Base-by-base conservation (phyloP, 176 grass and related monocot genomes). In the Aegilops sharonensis region DNA sequence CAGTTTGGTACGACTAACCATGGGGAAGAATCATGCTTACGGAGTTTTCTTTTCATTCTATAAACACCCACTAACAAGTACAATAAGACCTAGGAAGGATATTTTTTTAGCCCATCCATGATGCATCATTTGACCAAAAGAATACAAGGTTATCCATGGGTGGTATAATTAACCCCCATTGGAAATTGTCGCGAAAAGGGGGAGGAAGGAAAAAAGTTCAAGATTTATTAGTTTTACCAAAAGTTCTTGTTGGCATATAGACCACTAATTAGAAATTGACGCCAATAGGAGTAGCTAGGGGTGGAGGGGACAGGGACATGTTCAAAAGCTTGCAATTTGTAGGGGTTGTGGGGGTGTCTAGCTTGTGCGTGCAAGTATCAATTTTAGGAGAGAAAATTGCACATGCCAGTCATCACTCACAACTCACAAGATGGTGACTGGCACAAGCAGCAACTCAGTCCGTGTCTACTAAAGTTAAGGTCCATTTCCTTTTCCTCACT, bases 401-500 rank as follows among this genome's bases (percentile, higher is more conserved):
- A 23, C 23, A 75, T 21, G 62, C 27, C 59, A 5, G 8, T 60
- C 60, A 47, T 39, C 18, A 62, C 54, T 62, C 73, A 85, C 0
- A 66, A 63, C 72, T 83, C 45, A 59, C 85, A 81, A 81, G 78
- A 76, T 56, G 32, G 48, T 59, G 60, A 87, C 70, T 23, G 42
- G 70, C 69, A 82, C 79, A 57, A 4, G 35, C 50, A 6, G 20
- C 73, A 60, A 73, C 48, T 68, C 80, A 78, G 64, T 88, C 81
- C 81, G 75, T 84, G 87, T 78, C 74, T 69, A 83, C 78, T 69
- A 83, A 88, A 84, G 87, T 37, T 78, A 48, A 48, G 64, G 81
- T 78, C 74, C 64, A 63, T 83, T 63, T 59, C 56, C 56, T 20
- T 75, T 60, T 61, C 72, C 50, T 48, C 72, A n/a, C 37, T 72